Percentiles rank a stretch among this genome's conserved stretches.
These are phyloP conservation scores for Mortierella claussenii DNA, from an alignment of 192 early-diverging fungal genomes.

Conservation along the genomic window DNA sequence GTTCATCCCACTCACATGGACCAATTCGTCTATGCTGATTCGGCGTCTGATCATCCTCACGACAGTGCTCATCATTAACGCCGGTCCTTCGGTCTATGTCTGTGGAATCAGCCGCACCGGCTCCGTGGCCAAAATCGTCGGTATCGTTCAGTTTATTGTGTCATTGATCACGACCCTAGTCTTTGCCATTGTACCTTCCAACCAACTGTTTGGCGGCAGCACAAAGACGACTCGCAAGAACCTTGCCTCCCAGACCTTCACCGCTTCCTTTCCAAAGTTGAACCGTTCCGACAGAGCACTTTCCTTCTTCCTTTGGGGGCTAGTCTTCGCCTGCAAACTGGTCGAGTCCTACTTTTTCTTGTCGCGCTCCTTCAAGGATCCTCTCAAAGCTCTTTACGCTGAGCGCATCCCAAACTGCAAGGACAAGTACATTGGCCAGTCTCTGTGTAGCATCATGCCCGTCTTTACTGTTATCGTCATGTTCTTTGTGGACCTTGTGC, in stretches of 20 bases:
- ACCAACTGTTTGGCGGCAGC: slow-evolving; percentile 61
- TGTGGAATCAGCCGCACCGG: slow-evolving; percentile 57
- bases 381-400: slow-evolving; percentile 65
- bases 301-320: slow-evolving; percentile 76
- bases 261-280: slow-evolving; percentile 78
- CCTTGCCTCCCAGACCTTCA: slow-evolving; percentile 68
- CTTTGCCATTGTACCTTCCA: slow-evolving; percentile 74
- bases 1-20: slow-evolving; percentile 73
- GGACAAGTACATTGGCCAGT: slow-evolving; percentile 64
- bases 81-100: slow-evolving; percentile 71
- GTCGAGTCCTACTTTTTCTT: slow-evolving; percentile 89
- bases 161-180: slow-evolving; percentile 73
- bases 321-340: slow-evolving; percentile 80
- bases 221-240: slow-evolving; percentile 51
- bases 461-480: slow-evolving; percentile 76
- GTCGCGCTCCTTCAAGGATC: slow-evolving; percentile 82
- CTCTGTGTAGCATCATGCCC: slow-evolving; percentile 74
- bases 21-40: slow-evolving; percentile 62
- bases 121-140: slow-evolving; percentile 66
- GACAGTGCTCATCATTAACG: slow-evolving; percentile 68
- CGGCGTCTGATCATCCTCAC: slow-evolving; percentile 64
- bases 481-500: slow-evolving; percentile 77
- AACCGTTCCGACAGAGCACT: slow-evolving; percentile 72
- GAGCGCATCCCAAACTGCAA: slow-evolving; percentile 66
- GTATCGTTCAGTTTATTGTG: slow-evolving; percentile 74